A percentile compares a stretch with the other conserved stretches of the same genome.
These are phyloP conservation scores for Vanilla planifolia DNA, from an alignment of 106 monocot species.

Conservation along the genomic window DNA sequence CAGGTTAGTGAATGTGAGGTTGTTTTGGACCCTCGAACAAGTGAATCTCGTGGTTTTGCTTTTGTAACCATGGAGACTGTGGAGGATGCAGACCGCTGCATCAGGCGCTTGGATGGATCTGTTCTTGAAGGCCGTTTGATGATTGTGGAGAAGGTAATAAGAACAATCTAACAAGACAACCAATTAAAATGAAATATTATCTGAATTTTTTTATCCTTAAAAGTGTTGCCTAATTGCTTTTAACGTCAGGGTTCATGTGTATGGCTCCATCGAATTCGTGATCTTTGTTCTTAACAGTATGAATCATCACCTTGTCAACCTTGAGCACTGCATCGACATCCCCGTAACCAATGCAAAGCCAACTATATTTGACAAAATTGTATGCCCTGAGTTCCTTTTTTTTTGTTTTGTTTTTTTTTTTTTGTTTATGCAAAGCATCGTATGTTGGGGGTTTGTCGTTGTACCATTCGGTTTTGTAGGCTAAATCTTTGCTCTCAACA, in stretches of 20 bases:
- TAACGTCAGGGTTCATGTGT: conserved; percentile 55
- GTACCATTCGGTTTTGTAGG: too few relatives aligned
- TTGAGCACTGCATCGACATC: conserved; percentile 59
- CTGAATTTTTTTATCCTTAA: conserved; percentile 25
- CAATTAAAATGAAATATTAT: neutral
- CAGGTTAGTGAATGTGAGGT: conserved; percentile 73
- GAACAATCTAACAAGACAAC: neutral
- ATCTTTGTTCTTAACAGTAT: conserved; percentile 58
- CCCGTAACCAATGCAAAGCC: conserved; percentile 36
- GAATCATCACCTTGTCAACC: conserved; percentile 42
- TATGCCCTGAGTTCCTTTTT: conserved; percentile 39
- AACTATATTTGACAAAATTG: conserved; percentile 44
- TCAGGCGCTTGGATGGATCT: conserved; percentile 64
- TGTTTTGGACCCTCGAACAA: conserved; percentile 69
- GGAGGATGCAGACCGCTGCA: conserved; percentile 59
- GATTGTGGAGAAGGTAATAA: conserved; percentile 71
- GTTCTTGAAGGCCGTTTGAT: conserved; percentile 77
- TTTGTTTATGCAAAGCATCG: too few relatives aligned
- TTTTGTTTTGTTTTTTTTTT: neutral
- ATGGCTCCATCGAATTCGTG: conserved; percentile 55
- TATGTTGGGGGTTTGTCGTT: too few relatives aligned
- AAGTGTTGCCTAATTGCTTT: conserved; percentile 51
- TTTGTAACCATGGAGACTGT: conserved; percentile 79
- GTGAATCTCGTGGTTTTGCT: conserved; percentile 84
- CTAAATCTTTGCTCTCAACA: too few relatives aligned